Evolutionary conservation across 768 basidiomycete species (phyloP), one percentile per base, ranked within the genome.

Genomic region (Lentinula detonsa): DNA sequence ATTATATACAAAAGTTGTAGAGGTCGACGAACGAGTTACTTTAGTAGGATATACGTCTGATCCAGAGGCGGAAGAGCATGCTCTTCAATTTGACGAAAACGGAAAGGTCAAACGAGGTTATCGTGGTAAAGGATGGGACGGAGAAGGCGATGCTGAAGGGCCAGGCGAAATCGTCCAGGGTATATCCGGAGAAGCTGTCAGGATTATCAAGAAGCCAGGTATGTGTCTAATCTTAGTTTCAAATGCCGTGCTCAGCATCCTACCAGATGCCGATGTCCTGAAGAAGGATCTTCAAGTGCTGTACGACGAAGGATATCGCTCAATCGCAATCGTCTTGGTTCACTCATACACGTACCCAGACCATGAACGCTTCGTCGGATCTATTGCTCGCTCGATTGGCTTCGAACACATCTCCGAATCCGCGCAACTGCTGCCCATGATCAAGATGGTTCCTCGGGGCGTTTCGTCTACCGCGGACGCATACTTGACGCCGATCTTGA

Each of bases 381-480:
- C 75, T 0, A 69, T 96, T 18, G 96, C 95, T 4, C 80, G 85
- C 21, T 80, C 82, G 51, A 70, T 96, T 4, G 95, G 95, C n/a
- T 98, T 98, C 73, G 78, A 80, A 5, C 93, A 97, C 49, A 85
- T 98, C 66, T 95, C 93, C 1, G 85, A 92, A 66, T 95, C 94
- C 0, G 88, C 91, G 2, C 85, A 87, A 63, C 79, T 95, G n/a
- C 81, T 93, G 33, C 91, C 93, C 2, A 93, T 93, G 91, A 95
- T 96, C 78, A 94, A 94, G 74, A 90, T 95, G 81, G 92, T 97
- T 9, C 91, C 94, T 1, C 88, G 95, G 0, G 95, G 93, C 2
- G 86, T 90, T 9, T 96, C 93, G 0, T 90, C 92, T 0, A 95
- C 94, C 0, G 95, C 93, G 0, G 95, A 98, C 66, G 95, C 95